Evolutionary conservation across 2,329 filamentous ascomycete species (phyloP).

Genomic region (Fonsecaea multimorphosa): DNA sequence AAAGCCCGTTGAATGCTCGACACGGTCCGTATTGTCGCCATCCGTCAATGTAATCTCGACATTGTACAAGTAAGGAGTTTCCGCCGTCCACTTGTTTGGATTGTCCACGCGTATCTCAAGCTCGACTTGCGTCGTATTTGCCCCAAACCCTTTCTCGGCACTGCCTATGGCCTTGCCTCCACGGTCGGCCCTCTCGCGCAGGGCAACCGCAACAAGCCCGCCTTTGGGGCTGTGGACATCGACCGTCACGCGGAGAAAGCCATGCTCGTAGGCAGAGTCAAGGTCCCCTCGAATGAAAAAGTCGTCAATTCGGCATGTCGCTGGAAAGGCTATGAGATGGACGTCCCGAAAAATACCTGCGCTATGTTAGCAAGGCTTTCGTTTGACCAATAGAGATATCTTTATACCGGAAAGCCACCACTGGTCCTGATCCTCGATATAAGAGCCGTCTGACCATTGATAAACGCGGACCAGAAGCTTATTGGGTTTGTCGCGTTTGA

Average conservation of each 20-base stretch:
- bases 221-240: slow-evolving; percentile 33
- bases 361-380: neutral
- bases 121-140: slow-evolving; percentile 4
- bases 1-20: slow-evolving; percentile 66
- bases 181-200: neutral
- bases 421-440: slow-evolving; percentile 72
- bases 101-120: slow-evolving; percentile 49
- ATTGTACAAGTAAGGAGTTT: slow-evolving; percentile 49
- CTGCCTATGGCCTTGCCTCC: slow-evolving; percentile 5
- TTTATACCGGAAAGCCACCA: slow-evolving; percentile 66
- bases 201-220: neutral
- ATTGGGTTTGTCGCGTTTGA: slow-evolving; percentile 58
- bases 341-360: slow-evolving; percentile 66
- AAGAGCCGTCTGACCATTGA: slow-evolving; percentile 71
- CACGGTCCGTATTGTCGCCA: slow-evolving; percentile 44
- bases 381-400: neutral
- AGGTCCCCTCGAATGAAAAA: slow-evolving; percentile 63
- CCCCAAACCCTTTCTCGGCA: slow-evolving; percentile 12
- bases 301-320: slow-evolving; percentile 60
- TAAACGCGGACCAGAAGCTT: slow-evolving; percentile 68
- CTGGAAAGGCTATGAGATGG: slow-evolving; percentile 63
- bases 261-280: slow-evolving; percentile 58
- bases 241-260: slow-evolving; percentile 56
- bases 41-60: slow-evolving; percentile 2
- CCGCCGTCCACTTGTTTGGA: slow-evolving; percentile 73